Evolutionary conservation across 306 rosid species (phyloP), one percentile per base, ranked within the genome.

Genomic region (Sechiopsis laciniata): DNA sequence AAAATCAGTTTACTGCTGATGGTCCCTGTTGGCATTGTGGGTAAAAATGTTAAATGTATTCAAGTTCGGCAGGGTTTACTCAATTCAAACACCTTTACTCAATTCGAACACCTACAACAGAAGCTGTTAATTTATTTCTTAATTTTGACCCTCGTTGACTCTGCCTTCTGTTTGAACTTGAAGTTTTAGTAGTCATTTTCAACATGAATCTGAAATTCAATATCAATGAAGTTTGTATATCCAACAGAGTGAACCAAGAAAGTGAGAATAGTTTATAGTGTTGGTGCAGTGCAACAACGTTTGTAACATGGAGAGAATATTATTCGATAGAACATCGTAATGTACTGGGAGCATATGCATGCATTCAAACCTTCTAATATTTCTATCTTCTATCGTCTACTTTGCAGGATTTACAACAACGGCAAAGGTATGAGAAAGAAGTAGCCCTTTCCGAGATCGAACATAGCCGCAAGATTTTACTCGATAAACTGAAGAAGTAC

Each of bases 371-470:
- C 57, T 48, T 68, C 21, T 48, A 22, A 67, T 46, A 46, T 16
- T 19, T 65, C 63, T 57, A 19, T 21, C 37, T 19, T 10, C 10
- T 68, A 48, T 22, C 58, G 20, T 69, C 15, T 50, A 52, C 14
- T 22, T 69, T 22, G 45, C 57, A 94, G 97, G 87, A 64, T 81
- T 74, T 91, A 77, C 99, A 94, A 69, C 92, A 84, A 63, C 92
- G 88, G 19, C 97, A 89, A 66, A 77, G 70, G 48, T 90, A 89
- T 24, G 95, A 91, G 82, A 91, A 88, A 66, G 97, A 87, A 85
- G 86, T 80, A 65, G 89, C 99, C 76, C 95, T 94, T 54, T 79
- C 87, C 37, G 97, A 91, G 86, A 89, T 94, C 56, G 99, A 94
- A 68, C 88, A 78, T 55, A 86, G 96, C 74, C 97, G 97, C 57